A percentile compares a stretch with the other conserved stretches of the same genome.
These are phyloP conservation scores for Trichosporon faecale DNA, from an alignment of 1,284 basidiomycete species.

Conservation along the genomic window DNA sequence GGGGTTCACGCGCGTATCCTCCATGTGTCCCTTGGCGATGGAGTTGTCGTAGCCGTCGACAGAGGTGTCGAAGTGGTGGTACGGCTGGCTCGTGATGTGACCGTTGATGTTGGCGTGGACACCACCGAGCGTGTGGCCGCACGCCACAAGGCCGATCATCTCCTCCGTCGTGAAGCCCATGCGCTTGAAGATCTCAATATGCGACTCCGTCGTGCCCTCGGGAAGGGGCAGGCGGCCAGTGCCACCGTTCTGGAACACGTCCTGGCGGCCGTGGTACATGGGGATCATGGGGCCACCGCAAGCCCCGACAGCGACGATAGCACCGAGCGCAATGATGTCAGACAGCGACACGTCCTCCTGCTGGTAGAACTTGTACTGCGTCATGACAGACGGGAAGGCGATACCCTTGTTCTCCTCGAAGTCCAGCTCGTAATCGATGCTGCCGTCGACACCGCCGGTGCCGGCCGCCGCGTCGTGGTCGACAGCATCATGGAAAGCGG, in stretches of 20 bases:
- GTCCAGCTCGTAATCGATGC: slow-evolving; percentile 21
- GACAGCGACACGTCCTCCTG: slow-evolving; percentile 18
- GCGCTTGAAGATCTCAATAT: slow-evolving; percentile 23
- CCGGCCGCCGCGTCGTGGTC: slow-evolving; percentile 21
- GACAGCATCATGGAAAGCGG: slow-evolving; percentile 25
- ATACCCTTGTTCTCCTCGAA: slow-evolving; percentile 16
- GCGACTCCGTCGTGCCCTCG: slow-evolving; percentile 20
- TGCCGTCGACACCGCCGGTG: slow-evolving; percentile 25
- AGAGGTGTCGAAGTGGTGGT: slow-evolving; percentile 18
- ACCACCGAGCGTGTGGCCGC: slow-evolving; percentile 27
- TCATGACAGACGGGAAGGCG: slow-evolving; percentile 14
- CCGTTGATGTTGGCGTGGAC: slow-evolving; percentile 23
- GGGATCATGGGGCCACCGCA: slow-evolving; percentile 23
- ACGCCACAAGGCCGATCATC: slow-evolving; percentile 23
- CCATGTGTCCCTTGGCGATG: slow-evolving; percentile 18
- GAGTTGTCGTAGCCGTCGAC: slow-evolving; percentile 21
- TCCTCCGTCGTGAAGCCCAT: slow-evolving; percentile 26
- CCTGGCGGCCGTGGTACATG: slow-evolving; percentile 17
- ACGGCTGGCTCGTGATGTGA: slow-evolving; percentile 10
- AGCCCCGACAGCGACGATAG: slow-evolving; percentile 20
- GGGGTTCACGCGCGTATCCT: slow-evolving; percentile 19
- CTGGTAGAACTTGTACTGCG: slow-evolving; percentile 18
- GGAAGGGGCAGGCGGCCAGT: slow-evolving; percentile 22
- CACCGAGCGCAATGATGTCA: slow-evolving; percentile 20
- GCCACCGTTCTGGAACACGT: slow-evolving; percentile 5